Conservation (phyloP, 768 basidiomycete genomes). For the Auriscalpium microsporum region DNA sequence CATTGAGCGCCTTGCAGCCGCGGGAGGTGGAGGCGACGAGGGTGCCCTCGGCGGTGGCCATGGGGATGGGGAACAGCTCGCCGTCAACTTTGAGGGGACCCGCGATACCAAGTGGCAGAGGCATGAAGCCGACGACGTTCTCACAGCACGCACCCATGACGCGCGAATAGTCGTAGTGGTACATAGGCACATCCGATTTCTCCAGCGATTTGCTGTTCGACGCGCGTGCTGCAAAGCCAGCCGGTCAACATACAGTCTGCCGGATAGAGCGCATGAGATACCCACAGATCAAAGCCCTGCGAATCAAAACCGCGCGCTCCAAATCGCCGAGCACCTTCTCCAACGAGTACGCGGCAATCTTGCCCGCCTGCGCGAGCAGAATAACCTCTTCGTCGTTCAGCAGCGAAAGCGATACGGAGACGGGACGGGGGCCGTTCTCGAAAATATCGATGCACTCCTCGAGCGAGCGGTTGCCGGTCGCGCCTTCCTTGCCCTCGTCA, state of each 20-base stretch:
- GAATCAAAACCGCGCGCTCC: conserved; percentile 78
- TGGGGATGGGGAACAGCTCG: conserved; percentile 78
- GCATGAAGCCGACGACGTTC: conserved; percentile 97
- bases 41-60: conserved; percentile 99
- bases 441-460: conserved; percentile 77
- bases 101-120: conserved; percentile 91
- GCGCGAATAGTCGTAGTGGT: conserved; percentile 85
- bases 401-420: conserved; percentile 44
- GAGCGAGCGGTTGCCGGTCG: conserved; percentile 38
- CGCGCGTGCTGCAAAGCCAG: conserved; percentile 55
- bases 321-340: conserved; percentile 91
- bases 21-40: conserved; percentile 96
- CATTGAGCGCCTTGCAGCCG: conserved; percentile 96
- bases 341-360: conserved; percentile 89
- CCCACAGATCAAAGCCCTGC: conserved; percentile 87
- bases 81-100: conserved; percentile 93
- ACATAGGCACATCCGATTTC: conserved; percentile 69
- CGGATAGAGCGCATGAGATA: conserved; percentile 12
- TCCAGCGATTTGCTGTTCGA: conserved; percentile 82
- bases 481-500: conserved; percentile 10
- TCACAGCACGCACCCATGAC: conserved; percentile 98
- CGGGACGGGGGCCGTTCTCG: conserved; percentile 60
- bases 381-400: conserved; percentile 92
- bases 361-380: conserved; percentile 78
- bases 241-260: neutral